These are phyloP conservation scores for Conticribra guillardii DNA, from an alignment of 108 stramenopile genomes.

Conservation along the genomic window DNA sequence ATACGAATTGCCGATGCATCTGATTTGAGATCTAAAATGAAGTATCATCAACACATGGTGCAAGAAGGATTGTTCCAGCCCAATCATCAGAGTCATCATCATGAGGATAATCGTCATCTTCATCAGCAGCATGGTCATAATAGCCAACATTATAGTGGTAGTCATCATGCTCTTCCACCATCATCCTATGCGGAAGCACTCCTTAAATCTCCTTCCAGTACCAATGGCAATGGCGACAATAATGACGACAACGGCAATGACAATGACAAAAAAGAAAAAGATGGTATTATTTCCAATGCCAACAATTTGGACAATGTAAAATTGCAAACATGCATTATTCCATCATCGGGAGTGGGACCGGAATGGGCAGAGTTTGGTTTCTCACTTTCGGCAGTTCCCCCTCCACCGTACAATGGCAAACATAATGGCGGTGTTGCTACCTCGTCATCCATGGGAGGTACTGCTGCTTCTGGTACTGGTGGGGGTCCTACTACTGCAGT, in stretches of 20 bases:
- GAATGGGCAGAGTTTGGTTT: constrained; percentile 36
- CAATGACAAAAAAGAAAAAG: background rate
- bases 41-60: constrained; percentile 24
- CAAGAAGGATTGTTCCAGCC: constrained; percentile 11
- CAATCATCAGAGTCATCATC: background rate
- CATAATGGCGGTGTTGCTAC: background rate
- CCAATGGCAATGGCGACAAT: constrained; percentile 1
- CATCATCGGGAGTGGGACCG: constrained; percentile 42
- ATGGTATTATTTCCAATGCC: constrained; percentile 14
- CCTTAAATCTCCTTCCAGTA: constrained; percentile 36
- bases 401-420: background rate
- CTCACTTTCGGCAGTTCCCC: constrained; percentile 19
- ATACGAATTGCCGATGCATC: constrained; percentile 67
- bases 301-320: constrained; percentile 52
- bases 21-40: constrained; percentile 46
- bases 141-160: no score
- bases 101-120: background rate
- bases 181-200: constrained; percentile 44
- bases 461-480: background rate
- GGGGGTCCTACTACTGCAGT: background rate
- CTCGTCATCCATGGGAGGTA: background rate
- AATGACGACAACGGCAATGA: background rate
- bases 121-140: background rate
- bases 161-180: constrained; percentile 4
- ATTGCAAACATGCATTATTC: constrained; percentile 76